Conservation (phyloP, 2,329 filamentous ascomycete genomes). For the Penicillium sclerotiorum region DNA sequence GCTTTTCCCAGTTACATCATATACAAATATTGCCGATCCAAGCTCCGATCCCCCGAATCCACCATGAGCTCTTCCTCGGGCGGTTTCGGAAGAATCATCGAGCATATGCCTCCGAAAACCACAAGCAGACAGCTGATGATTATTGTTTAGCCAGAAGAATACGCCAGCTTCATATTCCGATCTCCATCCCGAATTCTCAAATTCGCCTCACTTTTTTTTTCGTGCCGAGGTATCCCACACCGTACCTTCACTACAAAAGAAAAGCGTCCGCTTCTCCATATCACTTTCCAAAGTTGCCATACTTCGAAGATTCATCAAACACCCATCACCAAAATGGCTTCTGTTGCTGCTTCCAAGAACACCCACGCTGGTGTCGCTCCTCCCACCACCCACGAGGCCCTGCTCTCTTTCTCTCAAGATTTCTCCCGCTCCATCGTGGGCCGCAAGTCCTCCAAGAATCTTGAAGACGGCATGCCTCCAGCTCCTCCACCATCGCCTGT, state of each 20-base stretch:
- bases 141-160: not conserved
- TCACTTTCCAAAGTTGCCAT: not conserved
- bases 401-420: conserved; percentile 38
- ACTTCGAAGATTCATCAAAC: not conserved
- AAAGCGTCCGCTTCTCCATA: not conserved
- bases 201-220: not conserved
- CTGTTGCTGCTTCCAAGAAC: conserved; percentile 22
- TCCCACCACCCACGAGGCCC: conserved; percentile 20
- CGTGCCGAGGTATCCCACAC: conserved; percentile 9
- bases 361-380: conserved; percentile 22
- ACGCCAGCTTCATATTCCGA: not conserved
- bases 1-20: conserved; percentile 14
- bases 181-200: not conserved
- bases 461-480: conserved; percentile 30
- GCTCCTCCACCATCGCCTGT: conserved; percentile 26
- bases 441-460: conserved; percentile 28
- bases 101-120: conserved; percentile 1
- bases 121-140: not conserved
- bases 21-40: conserved; percentile 6
- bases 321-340: conserved; percentile 4
- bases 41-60: conserved; percentile 16
- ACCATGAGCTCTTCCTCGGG: conserved; percentile 14
- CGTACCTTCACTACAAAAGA: conserved; percentile 2
- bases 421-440: conserved; percentile 43
- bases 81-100: conserved; percentile 15